phyloP scores from a whole-genome alignment of 768 basidiomycete genomes.

The Amanita fuliginea region DNA sequence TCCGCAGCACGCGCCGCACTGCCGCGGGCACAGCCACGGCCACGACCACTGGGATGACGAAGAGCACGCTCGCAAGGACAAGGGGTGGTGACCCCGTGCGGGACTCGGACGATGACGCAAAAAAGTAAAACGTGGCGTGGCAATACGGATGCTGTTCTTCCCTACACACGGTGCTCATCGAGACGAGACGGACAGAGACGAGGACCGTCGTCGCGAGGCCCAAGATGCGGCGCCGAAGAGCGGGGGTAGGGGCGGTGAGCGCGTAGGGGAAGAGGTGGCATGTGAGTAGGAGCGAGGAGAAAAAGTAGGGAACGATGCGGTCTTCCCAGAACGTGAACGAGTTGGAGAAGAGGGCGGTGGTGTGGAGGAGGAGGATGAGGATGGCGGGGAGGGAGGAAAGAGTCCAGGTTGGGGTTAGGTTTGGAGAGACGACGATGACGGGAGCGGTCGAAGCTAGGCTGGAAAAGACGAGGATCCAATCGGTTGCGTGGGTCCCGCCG shows the following conservation, averaged over 20 bases:
- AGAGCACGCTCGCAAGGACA: conserved; percentile 46
- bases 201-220: conserved; percentile 60
- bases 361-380: conserved; percentile 57
- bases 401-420: conserved; percentile 25
- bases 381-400: conserved; percentile 29
- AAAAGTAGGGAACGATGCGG: conserved; percentile 63
- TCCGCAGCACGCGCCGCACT: conserved; percentile 32
- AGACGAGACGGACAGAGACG: conserved; percentile 62
- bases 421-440: conserved; percentile 14
- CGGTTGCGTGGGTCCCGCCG: no score
- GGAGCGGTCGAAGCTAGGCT: conserved; percentile 30
- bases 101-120: conserved; percentile 54
- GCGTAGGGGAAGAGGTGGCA: conserved; percentile 38
- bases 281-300: conserved; percentile 52
- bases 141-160: conserved; percentile 94
- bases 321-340: conserved; percentile 99
- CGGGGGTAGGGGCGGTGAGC: conserved; percentile 52
- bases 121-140: conserved; percentile 74
- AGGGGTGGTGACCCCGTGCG: no score
- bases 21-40: conserved; percentile 45
- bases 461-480: conserved; percentile 28
- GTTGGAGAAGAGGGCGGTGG: conserved; percentile 78
- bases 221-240: conserved; percentile 67
- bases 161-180: conserved; percentile 78
- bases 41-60: conserved; percentile 19